Conservation (phyloP, 169 alveolate genomes). For the Cryptosporidium andersoni region DNA sequence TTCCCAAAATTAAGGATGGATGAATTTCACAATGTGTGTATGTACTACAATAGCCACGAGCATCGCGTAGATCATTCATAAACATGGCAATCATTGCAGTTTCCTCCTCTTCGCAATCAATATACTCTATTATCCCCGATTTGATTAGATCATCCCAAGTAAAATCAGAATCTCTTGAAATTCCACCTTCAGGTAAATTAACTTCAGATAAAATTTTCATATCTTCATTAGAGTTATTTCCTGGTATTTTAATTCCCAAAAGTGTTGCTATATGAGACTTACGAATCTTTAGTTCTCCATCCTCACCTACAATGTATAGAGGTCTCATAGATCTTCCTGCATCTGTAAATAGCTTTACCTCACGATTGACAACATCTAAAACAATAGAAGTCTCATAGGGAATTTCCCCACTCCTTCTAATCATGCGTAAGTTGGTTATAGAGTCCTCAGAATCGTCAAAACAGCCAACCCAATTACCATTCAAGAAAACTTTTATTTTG, state of each 20-base stretch:
- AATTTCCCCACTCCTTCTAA: slow-evolving; percentile 91
- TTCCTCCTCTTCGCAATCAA: slow-evolving; percentile 99
- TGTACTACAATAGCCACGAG: slow-evolving; percentile 86
- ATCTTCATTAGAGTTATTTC: slow-evolving; percentile 68
- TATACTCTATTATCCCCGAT: slow-evolving; percentile 95
- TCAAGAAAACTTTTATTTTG: slow-evolving; percentile 92
- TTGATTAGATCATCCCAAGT: slow-evolving; percentile 89
- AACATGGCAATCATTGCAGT: slow-evolving; percentile 99
- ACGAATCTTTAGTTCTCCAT: slow-evolving; percentile 84
- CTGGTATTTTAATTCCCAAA: not conserved
- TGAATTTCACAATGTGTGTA: slow-evolving; percentile 99
- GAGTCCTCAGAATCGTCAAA: slow-evolving; percentile 89
- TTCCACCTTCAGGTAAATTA: not conserved
- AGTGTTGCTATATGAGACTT: slow-evolving; percentile 79
- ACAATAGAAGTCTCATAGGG: slow-evolving; percentile 89
- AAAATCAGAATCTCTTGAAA: slow-evolving; percentile 3
- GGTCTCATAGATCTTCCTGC: slow-evolving; percentile 99
- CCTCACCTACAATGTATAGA: slow-evolving; percentile 92
- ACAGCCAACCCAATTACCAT: slow-evolving; percentile 97
- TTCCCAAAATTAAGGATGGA: slow-evolving; percentile 99
- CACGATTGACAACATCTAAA: slow-evolving; percentile 81
- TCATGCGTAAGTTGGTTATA: slow-evolving; percentile 83
- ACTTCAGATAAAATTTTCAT: not conserved
- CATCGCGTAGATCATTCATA: slow-evolving; percentile 88
- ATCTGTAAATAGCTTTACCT: slow-evolving; percentile 96